Base-by-base conservation (phyloP, 1,284 basidiomycete species). In the Microbotryum intermedium region DNA sequence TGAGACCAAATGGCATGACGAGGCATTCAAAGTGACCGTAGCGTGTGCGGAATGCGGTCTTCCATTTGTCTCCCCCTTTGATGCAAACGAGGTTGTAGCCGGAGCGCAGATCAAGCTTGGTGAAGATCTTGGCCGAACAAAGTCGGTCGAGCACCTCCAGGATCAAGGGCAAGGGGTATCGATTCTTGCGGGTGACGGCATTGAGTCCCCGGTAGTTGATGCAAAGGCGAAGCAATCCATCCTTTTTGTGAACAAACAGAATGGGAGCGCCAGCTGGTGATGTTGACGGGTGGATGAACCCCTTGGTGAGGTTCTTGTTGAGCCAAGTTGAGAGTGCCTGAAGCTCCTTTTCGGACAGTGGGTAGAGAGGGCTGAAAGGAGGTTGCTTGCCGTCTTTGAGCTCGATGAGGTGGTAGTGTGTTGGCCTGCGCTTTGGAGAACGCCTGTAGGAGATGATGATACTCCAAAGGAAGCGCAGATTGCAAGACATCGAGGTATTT, bases 161-260 rank as follows among this genome's bases (percentile, higher is more conserved):
- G 4, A 79, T 72, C 0, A 71, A 68, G 0, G 76, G 78, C 1
- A 79, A 54, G 0, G 74, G 75, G 55, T 76, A 74, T 0, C 60
- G 63, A 23, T 78, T 74, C 61, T 78, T 78, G 3, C 73, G 62
- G 0, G 75, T 79, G 16, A 72, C 59, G 0, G 58, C 43, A 60
- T 81, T 82, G 29, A 81, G 71, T 9, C 72, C 71, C 1, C 75
- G 67, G 65, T 78, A 82, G 60, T 82, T 77, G 1, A 79, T 72
- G 55, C 77, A 77, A 0, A 78, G 72, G 0, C 75, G 65, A 0
- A 77, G 65, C 0, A 62, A 57, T 6, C 78, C 75, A 61, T 77
- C 75, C 67, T 80, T 81, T 68, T 81, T 80, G 53, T 74, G 72
- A 34, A 79, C 74, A 60, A 81, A 82, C 1, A 82, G 72, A 45